phyloP scores from a whole-genome alignment of 2,329 filamentous ascomycete species.

The Niveomyces coronatus region DNA sequence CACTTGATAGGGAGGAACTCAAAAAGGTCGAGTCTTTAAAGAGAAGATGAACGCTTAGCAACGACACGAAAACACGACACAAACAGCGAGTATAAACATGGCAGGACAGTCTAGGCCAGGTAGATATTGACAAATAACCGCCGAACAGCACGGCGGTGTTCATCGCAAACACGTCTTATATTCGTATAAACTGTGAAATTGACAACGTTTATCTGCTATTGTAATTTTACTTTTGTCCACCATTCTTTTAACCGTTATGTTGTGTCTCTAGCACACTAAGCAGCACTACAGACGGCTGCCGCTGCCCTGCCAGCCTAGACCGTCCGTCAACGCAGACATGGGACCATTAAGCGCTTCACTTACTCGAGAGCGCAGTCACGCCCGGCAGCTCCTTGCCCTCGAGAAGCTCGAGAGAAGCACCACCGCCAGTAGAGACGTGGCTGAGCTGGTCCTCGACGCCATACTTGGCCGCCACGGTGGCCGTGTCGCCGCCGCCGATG shows the following conservation, averaged over 20 bases:
- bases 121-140: background rate
- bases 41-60: constrained; percentile 42
- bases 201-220: no score
- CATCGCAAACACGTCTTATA: no score
- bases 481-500: constrained; percentile 96
- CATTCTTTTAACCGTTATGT: background rate
- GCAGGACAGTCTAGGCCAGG: background rate
- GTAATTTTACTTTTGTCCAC: background rate
- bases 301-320: constrained; percentile 1
- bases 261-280: no score
- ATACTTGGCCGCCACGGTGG: constrained; percentile 96
- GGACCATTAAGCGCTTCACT: constrained; percentile 37
- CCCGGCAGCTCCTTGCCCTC: constrained; percentile 97
- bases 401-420: constrained; percentile 88
- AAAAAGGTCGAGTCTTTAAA: constrained; percentile 83
- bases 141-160: no score
- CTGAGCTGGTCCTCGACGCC: constrained; percentile 92
- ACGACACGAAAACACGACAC: background rate
- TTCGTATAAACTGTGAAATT: no score
- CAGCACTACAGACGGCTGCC: constrained; percentile 5
- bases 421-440: constrained; percentile 95
- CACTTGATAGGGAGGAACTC: constrained; percentile 61
- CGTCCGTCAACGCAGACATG: constrained; percentile 3
- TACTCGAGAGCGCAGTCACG: constrained; percentile 79
- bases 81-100: background rate